Evolutionary conservation across 23 red algal species (phyloP).

Genomic region (Gracilariopsis chorda): DNA sequence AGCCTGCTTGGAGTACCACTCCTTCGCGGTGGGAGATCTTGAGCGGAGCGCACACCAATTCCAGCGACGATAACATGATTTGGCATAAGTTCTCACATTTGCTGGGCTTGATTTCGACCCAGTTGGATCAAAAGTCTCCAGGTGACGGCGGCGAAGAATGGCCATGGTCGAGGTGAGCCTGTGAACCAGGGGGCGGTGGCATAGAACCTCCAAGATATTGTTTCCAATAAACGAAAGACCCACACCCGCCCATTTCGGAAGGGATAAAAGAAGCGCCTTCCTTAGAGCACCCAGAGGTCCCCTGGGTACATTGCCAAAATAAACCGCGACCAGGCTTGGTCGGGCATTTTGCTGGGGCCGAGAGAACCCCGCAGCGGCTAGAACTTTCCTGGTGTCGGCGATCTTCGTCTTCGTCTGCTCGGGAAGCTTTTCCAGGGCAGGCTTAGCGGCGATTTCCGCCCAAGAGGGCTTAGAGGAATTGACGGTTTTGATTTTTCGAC

Average conservation of each 20-base stretch:
- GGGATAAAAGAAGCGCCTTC: background rate
- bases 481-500: too few species aligned
- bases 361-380: background rate
- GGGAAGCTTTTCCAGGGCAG: too few species aligned
- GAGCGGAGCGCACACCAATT: background rate
- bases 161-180: background rate
- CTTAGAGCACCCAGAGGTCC: background rate
- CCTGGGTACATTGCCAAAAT: constrained; percentile 15
- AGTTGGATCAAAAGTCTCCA: background rate
- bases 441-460: too few species aligned
- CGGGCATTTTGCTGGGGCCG: background rate
- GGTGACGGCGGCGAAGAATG: background rate
- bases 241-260: background rate
- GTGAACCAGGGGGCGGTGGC: background rate
- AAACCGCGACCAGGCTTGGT: background rate
- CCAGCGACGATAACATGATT: background rate
- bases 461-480: too few species aligned
- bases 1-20: background rate
- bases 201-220: background rate
- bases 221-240: constrained; percentile 1
- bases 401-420: too few species aligned
- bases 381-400: too few species aligned
- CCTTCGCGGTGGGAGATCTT: background rate
- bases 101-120: background rate
- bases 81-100: background rate